Evolutionary conservation across 2,329 filamentous ascomycete genomes (phyloP).

Genomic region (Fusarium sp.): DNA sequence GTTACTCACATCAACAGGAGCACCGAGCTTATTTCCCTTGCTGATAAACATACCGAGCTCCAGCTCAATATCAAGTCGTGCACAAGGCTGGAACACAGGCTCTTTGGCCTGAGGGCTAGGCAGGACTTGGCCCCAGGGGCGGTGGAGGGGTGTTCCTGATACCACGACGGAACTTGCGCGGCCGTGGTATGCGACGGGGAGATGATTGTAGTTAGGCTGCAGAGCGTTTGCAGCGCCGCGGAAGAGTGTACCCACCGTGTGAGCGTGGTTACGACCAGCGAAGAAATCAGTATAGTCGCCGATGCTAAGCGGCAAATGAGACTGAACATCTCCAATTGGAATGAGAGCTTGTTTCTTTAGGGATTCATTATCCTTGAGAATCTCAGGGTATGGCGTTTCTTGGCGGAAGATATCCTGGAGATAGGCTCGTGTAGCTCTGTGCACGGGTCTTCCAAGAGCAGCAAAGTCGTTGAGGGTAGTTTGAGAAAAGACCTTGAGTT

Average conservation of each 20-base stretch:
- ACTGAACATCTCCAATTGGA: slow-evolving; percentile 58
- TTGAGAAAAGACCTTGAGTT: slow-evolving; percentile 41
- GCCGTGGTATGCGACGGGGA: slow-evolving; percentile 84
- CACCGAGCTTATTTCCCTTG: slow-evolving; percentile 70
- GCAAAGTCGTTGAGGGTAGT: slow-evolving; percentile 47
- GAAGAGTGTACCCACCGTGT: slow-evolving; percentile 74
- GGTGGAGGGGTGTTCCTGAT: slow-evolving; percentile 75
- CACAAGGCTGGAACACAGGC: slow-evolving; percentile 67
- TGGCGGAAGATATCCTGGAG: slow-evolving; percentile 69
- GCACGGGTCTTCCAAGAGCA: slow-evolving; percentile 70
- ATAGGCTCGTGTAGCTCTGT: slow-evolving; percentile 73
- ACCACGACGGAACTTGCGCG: slow-evolving; percentile 79
- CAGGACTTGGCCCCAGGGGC: slow-evolving; percentile 79
- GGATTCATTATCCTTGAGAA: slow-evolving; percentile 48
- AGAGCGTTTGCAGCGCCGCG: slow-evolving; percentile 77
- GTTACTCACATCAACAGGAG: slow-evolving; percentile 68
- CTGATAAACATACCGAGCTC: slow-evolving; percentile 81
- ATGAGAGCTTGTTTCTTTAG: slow-evolving; percentile 45
- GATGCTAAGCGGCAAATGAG: slow-evolving; percentile 78
- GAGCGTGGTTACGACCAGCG: slow-evolving; percentile 80
- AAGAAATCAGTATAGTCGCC: slow-evolving; percentile 90
- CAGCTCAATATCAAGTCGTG: slow-evolving; percentile 76
- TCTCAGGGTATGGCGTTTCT: slow-evolving; percentile 54
- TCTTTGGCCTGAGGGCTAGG: slow-evolving; percentile 53
- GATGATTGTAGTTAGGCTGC: slow-evolving; percentile 82